A percentile compares a stretch with the other conserved stretches of the same genome.
Conservation (phyloP, 2,329 filamentous ascomycete genomes). For the Colletotrichum sp. region DNA sequence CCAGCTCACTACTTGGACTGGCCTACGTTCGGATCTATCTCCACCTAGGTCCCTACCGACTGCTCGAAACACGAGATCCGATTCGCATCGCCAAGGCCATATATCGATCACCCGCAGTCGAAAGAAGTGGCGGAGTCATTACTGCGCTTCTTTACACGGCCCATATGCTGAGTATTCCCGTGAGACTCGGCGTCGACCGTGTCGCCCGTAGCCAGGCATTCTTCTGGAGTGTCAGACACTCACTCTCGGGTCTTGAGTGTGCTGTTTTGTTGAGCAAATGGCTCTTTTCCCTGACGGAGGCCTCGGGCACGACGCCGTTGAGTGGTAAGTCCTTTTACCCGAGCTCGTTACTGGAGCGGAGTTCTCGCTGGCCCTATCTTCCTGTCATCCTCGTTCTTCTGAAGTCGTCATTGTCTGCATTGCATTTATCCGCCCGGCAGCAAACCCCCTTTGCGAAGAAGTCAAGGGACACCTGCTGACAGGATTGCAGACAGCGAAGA, state of each 20-base stretch:
- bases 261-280: constrained; percentile 59
- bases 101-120: constrained; percentile 40
- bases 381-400: rapidly evolving
- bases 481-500: constrained; percentile 41
- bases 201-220: constrained; percentile 61
- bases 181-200: constrained; percentile 58
- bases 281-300: constrained; percentile 35
- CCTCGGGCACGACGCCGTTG: constrained; percentile 24
- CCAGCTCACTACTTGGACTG: constrained; percentile 48
- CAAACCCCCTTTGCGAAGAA: rapidly evolving
- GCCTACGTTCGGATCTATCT: constrained; percentile 53
- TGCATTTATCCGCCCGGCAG: neutral
- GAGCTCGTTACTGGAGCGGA: neutral
- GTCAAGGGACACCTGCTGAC: neutral
- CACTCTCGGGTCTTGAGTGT: constrained; percentile 59
- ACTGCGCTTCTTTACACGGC: constrained; percentile 57
- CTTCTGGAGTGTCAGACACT: constrained; percentile 63
- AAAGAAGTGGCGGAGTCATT: constrained; percentile 52
- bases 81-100: constrained; percentile 43
- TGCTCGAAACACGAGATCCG: constrained; percentile 48
- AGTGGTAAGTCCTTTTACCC: constrained; percentile 27
- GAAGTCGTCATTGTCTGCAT: neutral
- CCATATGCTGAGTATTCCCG: constrained; percentile 60
- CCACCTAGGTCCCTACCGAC: constrained; percentile 47
- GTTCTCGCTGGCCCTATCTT: neutral